Evolutionary conservation across 805 yeast genomes (phyloP).

Genomic region (Pichia phayaonensis): DNA sequence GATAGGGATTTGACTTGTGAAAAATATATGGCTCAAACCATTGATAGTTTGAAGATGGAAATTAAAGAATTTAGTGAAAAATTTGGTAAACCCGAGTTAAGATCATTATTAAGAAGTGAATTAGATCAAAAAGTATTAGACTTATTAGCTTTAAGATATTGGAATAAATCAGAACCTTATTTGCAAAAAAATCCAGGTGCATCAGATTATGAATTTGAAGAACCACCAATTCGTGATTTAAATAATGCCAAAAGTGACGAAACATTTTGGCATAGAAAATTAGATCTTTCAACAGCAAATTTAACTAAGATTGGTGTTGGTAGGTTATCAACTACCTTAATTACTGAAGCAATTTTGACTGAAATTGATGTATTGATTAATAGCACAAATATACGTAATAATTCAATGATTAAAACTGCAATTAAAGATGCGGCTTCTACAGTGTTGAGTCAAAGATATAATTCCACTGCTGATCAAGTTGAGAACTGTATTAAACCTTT

Average conservation of each 20-base stretch:
- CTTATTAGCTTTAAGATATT: conserved; percentile 79
- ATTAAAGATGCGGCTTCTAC: conserved; percentile 79
- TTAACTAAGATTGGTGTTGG: conserved; percentile 93
- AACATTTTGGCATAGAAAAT: conserved; percentile 77
- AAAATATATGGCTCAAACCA: conserved; percentile 85
- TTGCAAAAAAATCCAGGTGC: conserved; percentile 12
- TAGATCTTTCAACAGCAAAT: conserved; percentile 76
- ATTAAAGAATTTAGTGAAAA: conserved; percentile 79
- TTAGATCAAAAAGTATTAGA: conserved; percentile 87
- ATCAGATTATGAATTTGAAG: conserved; percentile 23
- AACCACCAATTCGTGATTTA: conserved; percentile 49
- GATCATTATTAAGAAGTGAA: conserved; percentile 69
- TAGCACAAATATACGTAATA: conserved; percentile 69
- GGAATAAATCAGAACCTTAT: conserved; percentile 61
- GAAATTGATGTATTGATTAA: conserved; percentile 72
- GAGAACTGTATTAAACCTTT: conserved; percentile 97
- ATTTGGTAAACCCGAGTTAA: conserved; percentile 77
- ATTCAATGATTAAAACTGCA: conserved; percentile 77
- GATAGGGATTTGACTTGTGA: conserved; percentile 92
- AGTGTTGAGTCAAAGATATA: conserved; percentile 71
- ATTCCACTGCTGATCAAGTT: conserved; percentile 95
- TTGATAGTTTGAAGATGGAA: conserved; percentile 77
- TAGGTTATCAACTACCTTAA: conserved; percentile 72
- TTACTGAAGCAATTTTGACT: conserved; percentile 69
- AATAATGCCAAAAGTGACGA: conserved; percentile 56